Evolutionary conservation across 345 rosid species (phyloP).

Genomic region (Brassica juncea): DNA sequence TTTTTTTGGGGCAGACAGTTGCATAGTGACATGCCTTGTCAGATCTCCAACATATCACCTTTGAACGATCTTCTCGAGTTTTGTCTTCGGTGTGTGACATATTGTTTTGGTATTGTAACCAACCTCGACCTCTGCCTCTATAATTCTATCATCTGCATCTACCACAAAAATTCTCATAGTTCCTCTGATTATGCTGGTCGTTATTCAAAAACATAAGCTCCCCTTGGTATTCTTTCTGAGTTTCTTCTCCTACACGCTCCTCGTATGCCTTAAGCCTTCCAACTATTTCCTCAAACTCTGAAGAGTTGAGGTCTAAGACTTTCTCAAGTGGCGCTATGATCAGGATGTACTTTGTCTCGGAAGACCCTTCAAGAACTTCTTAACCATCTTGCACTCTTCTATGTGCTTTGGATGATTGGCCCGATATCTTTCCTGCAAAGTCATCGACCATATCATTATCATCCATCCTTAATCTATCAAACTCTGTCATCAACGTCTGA

Average conservation of each 20-base stretch:
- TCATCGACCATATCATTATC: not conserved
- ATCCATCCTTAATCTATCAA: not conserved
- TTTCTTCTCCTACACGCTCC: not conserved
- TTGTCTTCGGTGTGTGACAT: not conserved
- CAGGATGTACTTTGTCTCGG: not conserved
- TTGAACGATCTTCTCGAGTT: not conserved
- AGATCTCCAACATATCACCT: not conserved
- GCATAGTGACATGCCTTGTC: not conserved
- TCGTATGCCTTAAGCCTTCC: not conserved
- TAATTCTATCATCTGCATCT: not conserved
- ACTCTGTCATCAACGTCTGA: not conserved
- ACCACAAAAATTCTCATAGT: not conserved
- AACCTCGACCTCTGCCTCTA: not conserved
- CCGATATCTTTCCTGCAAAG: not conserved
- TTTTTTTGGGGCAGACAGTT: not conserved
- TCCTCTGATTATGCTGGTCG: not conserved
- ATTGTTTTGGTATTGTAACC: not conserved
- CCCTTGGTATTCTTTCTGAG: not conserved
- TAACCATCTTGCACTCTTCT: not conserved
- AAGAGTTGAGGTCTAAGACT: not conserved
- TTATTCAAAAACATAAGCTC: not conserved
- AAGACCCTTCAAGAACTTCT: not conserved
- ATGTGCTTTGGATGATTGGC: not conserved
- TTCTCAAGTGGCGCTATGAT: not conserved
- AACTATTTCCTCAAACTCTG: not conserved